These are phyloP conservation scores for Pseudogymnoascus sp. DNA, from an alignment of 2,329 filamentous ascomycete species.

Conservation along the genomic window DNA sequence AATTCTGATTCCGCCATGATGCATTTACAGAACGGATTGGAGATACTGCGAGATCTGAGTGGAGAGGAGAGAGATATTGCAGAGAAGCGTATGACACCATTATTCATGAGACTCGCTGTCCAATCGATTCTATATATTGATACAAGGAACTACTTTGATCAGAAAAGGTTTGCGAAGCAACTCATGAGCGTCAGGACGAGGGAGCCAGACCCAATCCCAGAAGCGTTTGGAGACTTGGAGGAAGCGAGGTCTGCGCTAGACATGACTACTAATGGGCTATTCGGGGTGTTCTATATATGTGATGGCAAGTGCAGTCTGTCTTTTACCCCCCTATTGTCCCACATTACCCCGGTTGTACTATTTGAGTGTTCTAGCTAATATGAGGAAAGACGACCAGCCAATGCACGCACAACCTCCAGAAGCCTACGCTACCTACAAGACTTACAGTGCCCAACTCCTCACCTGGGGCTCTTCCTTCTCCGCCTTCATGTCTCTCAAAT, in stretches of 20 bases:
- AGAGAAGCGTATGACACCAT: conserved; percentile 20
- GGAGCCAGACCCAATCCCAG: conserved; percentile 12
- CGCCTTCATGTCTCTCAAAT: conserved; percentile 22
- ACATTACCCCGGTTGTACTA: not conserved
- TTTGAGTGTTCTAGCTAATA: not conserved
- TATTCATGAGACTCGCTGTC: conserved; percentile 23
- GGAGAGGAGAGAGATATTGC: conserved; percentile 18
- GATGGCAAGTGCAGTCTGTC: conserved; percentile 12
- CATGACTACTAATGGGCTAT: conserved; percentile 21
- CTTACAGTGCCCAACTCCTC: conserved; percentile 13
- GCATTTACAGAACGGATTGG: conserved; percentile 26
- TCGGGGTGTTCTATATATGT: conserved; percentile 22
- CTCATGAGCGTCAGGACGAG: conserved; percentile 15
- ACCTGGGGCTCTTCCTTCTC: conserved; percentile 18
- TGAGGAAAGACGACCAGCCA: conserved; percentile 10
- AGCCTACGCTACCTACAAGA: conserved; percentile 13
- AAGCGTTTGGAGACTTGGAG: conserved; percentile 19
- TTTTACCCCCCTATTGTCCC: not conserved
- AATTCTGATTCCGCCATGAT: conserved; percentile 24
- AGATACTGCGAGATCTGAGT: conserved; percentile 15
- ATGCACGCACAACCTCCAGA: conserved; percentile 17
- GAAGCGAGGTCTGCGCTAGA: conserved; percentile 21
- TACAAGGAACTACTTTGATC: conserved; percentile 18
- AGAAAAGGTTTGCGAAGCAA: conserved; percentile 17
- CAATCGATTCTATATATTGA: conserved; percentile 27